A percentile compares a stretch with the other conserved stretches of the same genome.
Conservation (phyloP, 306 rosid genomes). For the Pyrus betulifolia region DNA sequence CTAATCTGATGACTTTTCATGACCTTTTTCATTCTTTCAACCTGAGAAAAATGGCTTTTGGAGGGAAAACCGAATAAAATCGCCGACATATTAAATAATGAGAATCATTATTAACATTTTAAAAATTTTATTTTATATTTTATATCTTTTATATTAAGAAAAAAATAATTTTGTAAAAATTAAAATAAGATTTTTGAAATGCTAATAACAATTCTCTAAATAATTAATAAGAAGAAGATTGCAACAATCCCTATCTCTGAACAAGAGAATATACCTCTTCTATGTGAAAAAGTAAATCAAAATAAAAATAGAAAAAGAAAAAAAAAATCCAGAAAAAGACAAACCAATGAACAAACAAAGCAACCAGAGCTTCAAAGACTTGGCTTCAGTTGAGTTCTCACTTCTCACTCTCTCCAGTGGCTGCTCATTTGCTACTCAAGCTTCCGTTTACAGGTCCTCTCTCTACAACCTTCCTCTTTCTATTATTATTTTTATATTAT, state of each 20-base stretch:
- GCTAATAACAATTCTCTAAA: rapidly evolving
- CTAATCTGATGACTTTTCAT: conserved; percentile 13
- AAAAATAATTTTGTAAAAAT: rapidly evolving
- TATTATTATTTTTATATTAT: not conserved
- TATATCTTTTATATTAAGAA: too few species aligned
- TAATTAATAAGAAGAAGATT: not conserved
- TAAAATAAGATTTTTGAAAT: rapidly evolving
- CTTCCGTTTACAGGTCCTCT: conserved; percentile 12
- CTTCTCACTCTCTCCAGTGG: not conserved
- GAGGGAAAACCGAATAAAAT: conserved; percentile 7
- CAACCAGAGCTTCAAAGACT: not conserved
- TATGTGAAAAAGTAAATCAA: not conserved
- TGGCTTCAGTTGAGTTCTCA: not conserved
- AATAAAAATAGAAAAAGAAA: not conserved
- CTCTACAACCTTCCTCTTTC: not conserved
- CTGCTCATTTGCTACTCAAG: conserved; percentile 6
- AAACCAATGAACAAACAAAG: not conserved
- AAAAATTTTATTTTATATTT: too few species aligned
- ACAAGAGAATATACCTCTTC: not conserved
- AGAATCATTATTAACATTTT: rapidly evolving
- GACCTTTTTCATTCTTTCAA: not conserved
- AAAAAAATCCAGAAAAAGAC: not conserved
- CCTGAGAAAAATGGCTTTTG: conserved; percentile 15
- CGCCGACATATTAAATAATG: not conserved
- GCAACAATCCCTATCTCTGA: conserved; percentile 5